Percentiles rank a stretch among this genome's conserved stretches.
phyloP scores from a whole-genome alignment of 2,329 filamentous ascomycete genomes.

The Teratosphaeria gauchensis region DNA sequence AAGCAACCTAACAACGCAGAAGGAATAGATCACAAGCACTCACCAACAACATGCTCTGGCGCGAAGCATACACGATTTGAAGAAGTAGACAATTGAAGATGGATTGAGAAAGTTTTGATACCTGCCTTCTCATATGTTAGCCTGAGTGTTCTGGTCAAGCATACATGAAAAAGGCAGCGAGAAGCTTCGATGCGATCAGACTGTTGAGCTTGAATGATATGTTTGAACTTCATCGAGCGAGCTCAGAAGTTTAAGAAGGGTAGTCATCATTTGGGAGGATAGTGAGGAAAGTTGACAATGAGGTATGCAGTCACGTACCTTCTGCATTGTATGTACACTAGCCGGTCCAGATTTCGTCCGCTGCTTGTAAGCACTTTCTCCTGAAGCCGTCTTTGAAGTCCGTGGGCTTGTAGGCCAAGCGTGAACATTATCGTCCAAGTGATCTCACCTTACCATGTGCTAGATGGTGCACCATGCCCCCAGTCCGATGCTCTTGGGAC shows the following conservation, averaged over 20 bases:
- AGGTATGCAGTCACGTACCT: not conserved
- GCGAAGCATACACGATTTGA: not conserved
- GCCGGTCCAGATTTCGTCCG: not conserved
- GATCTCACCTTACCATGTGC: not conserved
- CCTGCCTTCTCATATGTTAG: not conserved
- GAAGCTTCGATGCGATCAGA: slow-evolving; percentile 29
- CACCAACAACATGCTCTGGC: not conserved
- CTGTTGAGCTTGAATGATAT: slow-evolving; percentile 45
- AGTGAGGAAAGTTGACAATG: not conserved
- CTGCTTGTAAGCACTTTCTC: not conserved
- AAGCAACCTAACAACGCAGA: not conserved
- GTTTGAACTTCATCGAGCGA: slow-evolving; percentile 23
- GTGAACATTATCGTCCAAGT: not conserved
- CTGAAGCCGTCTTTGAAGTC: not conserved
- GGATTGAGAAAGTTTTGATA: not conserved
- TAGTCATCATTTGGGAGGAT: slow-evolving; percentile 2
- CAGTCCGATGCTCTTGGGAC: not conserved
- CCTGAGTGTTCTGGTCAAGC: not conserved
- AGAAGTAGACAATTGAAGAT: not conserved
- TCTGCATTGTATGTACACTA: too few species aligned
- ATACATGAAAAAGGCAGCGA: not conserved
- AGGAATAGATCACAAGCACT: not conserved
- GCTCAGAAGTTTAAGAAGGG: slow-evolving; percentile 2
- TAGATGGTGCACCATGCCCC: not conserved
- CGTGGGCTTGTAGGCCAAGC: not conserved